Evolutionary conservation across 108 stramenopile species (phyloP), one percentile per base, ranked within the genome.

Genomic region (Nitzschia putrida): DNA sequence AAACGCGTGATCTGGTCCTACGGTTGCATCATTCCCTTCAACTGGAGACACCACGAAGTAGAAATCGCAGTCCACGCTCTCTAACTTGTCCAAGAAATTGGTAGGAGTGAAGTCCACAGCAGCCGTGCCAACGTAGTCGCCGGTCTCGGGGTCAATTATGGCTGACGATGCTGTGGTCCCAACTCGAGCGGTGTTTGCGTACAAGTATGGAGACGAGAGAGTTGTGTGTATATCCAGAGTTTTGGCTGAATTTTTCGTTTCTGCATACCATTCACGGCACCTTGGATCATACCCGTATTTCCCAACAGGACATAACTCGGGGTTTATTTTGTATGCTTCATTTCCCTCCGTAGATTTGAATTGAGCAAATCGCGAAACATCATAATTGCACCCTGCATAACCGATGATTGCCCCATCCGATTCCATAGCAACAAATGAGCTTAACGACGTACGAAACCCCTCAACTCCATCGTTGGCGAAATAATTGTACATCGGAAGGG

Each of bases 201-300:
- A 74, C 5, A 20, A 0, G 57, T 80, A 74, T 1, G 73, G 79
- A 16, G 79, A 65, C 8, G 69, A 66, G 10, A 75, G 52, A 39
- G 70, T 55, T 1, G 63, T 41, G 53, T 26, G 11, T 38, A 9
- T 39, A 39, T 47, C 45, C 10, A 38, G 39, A 11, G 3, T 1
- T 9, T 61, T 57, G 41, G 42, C 16, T 18, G 43, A 49, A 29
- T 23, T 18, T 65, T 76, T 76, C 39, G 67, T 50, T 18, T 67
- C 49, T 43, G 10, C 61, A 25, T 73, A 77, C 80, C 80, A 73
- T 20, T 0, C 18, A 34, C 68, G 56, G 47, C 81, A 87, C 11
- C 86, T 66, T 3, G 81, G 72, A 60, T 87, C 86, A 47, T 81
- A 87, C 10, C 83, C 86, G 59, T 69, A 83, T 63, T 82, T 87